These are phyloP conservation scores for Mimosa pudica DNA, from an alignment of 306 rosid genomes.

Conservation along the genomic window DNA sequence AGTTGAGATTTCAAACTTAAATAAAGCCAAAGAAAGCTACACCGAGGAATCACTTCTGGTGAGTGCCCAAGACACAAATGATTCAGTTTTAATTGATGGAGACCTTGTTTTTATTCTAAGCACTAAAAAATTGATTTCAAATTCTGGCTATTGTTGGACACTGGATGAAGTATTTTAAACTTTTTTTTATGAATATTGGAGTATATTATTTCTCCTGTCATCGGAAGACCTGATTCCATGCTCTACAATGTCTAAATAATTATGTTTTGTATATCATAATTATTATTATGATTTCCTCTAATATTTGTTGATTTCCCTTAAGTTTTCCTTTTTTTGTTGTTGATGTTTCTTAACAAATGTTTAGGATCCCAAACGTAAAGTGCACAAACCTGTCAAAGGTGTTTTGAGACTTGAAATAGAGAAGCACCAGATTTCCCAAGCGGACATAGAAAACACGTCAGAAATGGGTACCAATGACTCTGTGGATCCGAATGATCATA, in stretches of 20 bases:
- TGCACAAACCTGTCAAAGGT: slow-evolving; percentile 95
- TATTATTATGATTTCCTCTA: neutral
- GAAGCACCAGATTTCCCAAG: slow-evolving; percentile 81
- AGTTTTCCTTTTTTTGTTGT: slow-evolving; percentile 27
- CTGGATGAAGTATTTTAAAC: neutral
- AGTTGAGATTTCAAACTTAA: slow-evolving; percentile 87
- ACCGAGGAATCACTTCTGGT: slow-evolving; percentile 98
- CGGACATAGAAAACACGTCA: slow-evolving; percentile 83
- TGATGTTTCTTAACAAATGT: slow-evolving; percentile 31
- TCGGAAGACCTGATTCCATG: slow-evolving; percentile 14
- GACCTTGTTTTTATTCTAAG: slow-evolving; percentile 14
- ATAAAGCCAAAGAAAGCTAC: slow-evolving; percentile 93
- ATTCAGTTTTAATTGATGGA: slow-evolving; percentile 17
- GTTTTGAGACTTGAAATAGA: slow-evolving; percentile 89
- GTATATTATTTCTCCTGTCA: slow-evolving; percentile 14
- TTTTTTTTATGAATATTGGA: neutral
- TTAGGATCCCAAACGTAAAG: slow-evolving; percentile 95
- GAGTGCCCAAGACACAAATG: slow-evolving; percentile 22
- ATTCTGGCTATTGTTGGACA: slow-evolving; percentile 20
- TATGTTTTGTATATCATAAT: neutral
- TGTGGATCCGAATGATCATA: slow-evolving; percentile 69
- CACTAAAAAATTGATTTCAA: slow-evolving; percentile 18
- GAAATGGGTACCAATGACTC: slow-evolving; percentile 91
- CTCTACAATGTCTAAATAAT: slow-evolving; percentile 12
- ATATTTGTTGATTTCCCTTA: slow-evolving; percentile 5